These are phyloP conservation scores for Lactarius hengduanensis DNA, from an alignment of 768 basidiomycete genomes.

Conservation along the genomic window DNA sequence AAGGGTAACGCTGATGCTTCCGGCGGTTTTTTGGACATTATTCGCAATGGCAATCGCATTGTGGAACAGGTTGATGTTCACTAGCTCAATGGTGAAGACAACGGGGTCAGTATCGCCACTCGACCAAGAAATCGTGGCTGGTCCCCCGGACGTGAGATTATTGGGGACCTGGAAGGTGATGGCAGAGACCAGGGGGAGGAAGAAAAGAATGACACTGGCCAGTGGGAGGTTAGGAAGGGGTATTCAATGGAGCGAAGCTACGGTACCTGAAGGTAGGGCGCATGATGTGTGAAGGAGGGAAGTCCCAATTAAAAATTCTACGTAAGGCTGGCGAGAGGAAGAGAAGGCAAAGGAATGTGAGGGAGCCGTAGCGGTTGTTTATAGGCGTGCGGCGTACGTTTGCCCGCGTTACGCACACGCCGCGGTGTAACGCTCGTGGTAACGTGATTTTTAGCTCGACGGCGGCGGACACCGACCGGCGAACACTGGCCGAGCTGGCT, in stretches of 20 bases:
- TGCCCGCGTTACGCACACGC: not conserved
- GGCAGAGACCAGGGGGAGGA: slow-evolving; percentile 26
- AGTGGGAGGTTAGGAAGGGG: not conserved
- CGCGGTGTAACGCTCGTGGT: no score
- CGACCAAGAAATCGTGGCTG: slow-evolving; percentile 16
- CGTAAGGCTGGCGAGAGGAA: not conserved
- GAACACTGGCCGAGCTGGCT: no score
- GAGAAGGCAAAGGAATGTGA: not conserved
- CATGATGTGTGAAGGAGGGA: slow-evolving; percentile 8
- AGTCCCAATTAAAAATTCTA: not conserved
- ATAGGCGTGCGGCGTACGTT: not conserved
- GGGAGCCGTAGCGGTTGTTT: not conserved
- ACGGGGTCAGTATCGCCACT: not conserved
- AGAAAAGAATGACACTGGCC: slow-evolving; percentile 15
- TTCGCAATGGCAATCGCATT: slow-evolving; percentile 26
- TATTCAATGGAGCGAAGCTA: not conserved
- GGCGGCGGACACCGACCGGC: not conserved
- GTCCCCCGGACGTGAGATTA: slow-evolving; percentile 15
- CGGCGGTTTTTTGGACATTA: slow-evolving; percentile 6
- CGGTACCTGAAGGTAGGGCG: slow-evolving; percentile 8
- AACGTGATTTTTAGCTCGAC: not conserved
- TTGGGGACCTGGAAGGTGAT: slow-evolving; percentile 3
- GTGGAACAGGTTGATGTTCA: slow-evolving; percentile 7
- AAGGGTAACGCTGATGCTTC: slow-evolving; percentile 9
- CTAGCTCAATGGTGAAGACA: slow-evolving; percentile 14